These are phyloP conservation scores for Backusella parvicylindrica DNA, from an alignment of 192 early-diverging fungal species.

Conservation along the genomic window DNA sequence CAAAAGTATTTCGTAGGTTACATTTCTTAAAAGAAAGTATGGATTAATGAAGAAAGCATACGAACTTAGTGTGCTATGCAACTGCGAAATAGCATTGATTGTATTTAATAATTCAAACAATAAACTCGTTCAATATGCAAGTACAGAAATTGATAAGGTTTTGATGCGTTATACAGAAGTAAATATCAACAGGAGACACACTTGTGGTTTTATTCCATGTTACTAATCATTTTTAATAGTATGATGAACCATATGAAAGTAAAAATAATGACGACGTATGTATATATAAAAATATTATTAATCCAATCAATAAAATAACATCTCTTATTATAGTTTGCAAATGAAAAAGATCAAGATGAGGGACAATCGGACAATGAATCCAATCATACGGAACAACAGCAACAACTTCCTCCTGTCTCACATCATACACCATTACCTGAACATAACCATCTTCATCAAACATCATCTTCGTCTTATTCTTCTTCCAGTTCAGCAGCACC, in stretches of 20 bases:
- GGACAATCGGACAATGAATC: constrained; percentile 4
- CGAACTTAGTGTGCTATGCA: constrained; percentile 91
- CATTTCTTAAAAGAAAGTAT: constrained; percentile 90
- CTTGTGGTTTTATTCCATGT: neutral
- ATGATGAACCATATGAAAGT: constrained; percentile 27
- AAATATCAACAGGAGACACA: neutral
- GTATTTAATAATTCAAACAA: constrained; percentile 86
- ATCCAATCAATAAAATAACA: neutral
- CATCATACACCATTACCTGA: neutral
- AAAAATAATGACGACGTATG: constrained; percentile 27
- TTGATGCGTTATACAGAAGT: constrained; percentile 84
- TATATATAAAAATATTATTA: neutral
- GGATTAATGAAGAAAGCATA: constrained; percentile 96
- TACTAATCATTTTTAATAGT: constrained; percentile 1
- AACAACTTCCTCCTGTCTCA: neutral
- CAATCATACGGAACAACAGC: neutral
- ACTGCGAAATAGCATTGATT: constrained; percentile 90
- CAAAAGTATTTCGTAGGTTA: constrained; percentile 50
- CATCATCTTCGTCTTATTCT: neutral
- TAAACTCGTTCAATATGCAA: constrained; percentile 90
- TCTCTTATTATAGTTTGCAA: constrained; percentile 12
- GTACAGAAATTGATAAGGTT: constrained; percentile 89
- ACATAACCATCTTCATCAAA: neutral
- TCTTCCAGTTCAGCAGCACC: neutral
- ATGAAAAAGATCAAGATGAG: constrained; percentile 12